Evolutionary conservation across 2,329 filamentous ascomycete genomes (phyloP).

Genomic region (Sarocladiaceae sp.): DNA sequence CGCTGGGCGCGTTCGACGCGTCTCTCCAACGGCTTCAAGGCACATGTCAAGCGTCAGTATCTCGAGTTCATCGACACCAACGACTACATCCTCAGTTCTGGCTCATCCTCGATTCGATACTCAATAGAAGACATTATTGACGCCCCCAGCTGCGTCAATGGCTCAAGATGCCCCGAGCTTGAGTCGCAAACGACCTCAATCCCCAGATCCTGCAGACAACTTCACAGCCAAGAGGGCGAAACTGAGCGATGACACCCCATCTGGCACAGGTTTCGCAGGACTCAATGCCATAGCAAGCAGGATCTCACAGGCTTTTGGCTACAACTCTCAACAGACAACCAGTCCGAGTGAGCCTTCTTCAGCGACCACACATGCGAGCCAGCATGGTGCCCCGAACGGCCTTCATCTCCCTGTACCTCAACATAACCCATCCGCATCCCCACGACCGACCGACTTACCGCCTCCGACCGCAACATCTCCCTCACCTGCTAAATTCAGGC

Average conservation of each 20-base stretch:
- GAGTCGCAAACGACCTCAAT: constrained; percentile 5
- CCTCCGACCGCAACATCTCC: constrained; percentile 2
- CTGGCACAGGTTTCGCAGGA: neutral
- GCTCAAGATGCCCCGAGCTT: constrained; percentile 1
- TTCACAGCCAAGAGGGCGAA: neutral
- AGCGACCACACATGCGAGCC: too few species aligned
- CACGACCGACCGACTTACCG: neutral
- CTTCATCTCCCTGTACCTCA: neutral
- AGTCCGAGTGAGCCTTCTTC: neutral
- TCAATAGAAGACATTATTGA: too few species aligned
- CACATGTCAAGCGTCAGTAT: neutral
- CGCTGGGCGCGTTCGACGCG: constrained; percentile 2
- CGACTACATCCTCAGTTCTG: too few species aligned
- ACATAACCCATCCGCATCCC: neutral
- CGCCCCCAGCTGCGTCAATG: neutral
- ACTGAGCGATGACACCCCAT: neutral
- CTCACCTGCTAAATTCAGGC: constrained; percentile 11
- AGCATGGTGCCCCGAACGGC: neutral
- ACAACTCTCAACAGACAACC: neutral
- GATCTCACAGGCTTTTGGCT: neutral
- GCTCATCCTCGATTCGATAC: too few species aligned
- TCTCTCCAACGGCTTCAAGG: constrained; percentile 1
- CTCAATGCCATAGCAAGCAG: constrained; percentile 3
- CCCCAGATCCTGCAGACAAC: neutral
- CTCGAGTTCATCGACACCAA: too few species aligned